Percentiles rank a stretch among this genome's conserved stretches.
Evolutionary conservation across 176 grass and related monocot genomes (phyloP).

Genomic region (Phoenix dactylifera): DNA sequence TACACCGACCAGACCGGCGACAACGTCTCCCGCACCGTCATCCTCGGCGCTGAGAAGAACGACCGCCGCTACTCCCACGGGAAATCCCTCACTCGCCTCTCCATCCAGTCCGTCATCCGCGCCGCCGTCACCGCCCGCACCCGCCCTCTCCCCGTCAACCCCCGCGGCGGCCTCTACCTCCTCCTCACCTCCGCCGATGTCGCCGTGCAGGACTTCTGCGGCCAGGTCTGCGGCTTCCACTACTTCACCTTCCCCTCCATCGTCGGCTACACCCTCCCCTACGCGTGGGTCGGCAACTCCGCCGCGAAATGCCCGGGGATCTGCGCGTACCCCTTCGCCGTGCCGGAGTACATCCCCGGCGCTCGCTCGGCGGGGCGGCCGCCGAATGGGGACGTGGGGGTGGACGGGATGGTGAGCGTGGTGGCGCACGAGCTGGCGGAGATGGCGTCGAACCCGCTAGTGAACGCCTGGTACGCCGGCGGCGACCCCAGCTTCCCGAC

Average conservation of each 20-base stretch:
- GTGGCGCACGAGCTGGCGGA: conserved; percentile 92
- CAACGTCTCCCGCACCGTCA: conserved; percentile 52
- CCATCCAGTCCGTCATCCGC: conserved; percentile 61
- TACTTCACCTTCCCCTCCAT: conserved; percentile 97
- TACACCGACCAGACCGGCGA: conserved; percentile 87
- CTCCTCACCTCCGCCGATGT: conserved; percentile 80
- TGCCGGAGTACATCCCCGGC: conserved; percentile 51
- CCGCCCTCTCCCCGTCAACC: conserved; percentile 54
- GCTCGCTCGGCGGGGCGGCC: conserved; percentile 36
- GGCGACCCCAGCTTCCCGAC: conserved; percentile 77
- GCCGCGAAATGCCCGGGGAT: conserved; percentile 60
- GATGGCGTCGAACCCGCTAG: conserved; percentile 76
- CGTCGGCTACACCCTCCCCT: conserved; percentile 86
- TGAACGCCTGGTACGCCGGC: conserved; percentile 90
- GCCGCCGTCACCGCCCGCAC: conserved; percentile 61
- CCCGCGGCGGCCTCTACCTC: conserved; percentile 64
- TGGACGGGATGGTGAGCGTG: conserved; percentile 92
- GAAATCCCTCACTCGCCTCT: conserved; percentile 36
- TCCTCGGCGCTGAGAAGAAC: conserved; percentile 53
- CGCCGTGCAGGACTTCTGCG: conserved; percentile 62
- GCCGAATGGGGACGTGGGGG: conserved; percentile 60
- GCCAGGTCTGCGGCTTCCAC: conserved; percentile 78
- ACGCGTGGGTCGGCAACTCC: conserved; percentile 93
- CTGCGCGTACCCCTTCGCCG: conserved; percentile 86
- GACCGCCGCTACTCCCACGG: conserved; percentile 64